phyloP scores from a whole-genome alignment of 225 moss, liverwort and hornwort species.

The Bryum argenteum region DNA sequence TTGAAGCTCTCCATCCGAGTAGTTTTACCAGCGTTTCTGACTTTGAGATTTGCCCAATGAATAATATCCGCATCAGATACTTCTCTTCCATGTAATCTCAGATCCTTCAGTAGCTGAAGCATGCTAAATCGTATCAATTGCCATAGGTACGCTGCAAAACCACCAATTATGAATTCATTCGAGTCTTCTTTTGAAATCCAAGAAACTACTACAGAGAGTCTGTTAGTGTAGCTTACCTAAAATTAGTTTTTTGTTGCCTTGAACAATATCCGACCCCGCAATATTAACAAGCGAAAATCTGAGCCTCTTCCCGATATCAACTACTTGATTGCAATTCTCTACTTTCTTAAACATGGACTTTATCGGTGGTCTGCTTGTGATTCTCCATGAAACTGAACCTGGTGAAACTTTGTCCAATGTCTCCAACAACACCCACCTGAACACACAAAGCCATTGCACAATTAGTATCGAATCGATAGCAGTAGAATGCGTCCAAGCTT shows the following conservation, averaged over 20 bases:
- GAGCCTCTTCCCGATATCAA: slow-evolving; percentile 79
- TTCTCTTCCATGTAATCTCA: slow-evolving; percentile 84
- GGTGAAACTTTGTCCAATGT: slow-evolving; percentile 84
- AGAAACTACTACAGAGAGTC: no score
- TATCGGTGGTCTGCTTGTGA: slow-evolving; percentile 84
- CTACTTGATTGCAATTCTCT: slow-evolving; percentile 98
- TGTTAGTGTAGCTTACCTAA: slow-evolving; percentile 56
- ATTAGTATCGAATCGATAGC: no score
- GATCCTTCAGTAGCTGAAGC: slow-evolving; percentile 78
- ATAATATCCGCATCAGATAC: slow-evolving; percentile 88
- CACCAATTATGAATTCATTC: slow-evolving; percentile 19
- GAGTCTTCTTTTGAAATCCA: no score
- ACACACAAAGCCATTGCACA: slow-evolving; percentile 9
- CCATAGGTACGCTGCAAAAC: slow-evolving; percentile 87
- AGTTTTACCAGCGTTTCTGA: slow-evolving; percentile 84
- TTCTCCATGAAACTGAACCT: slow-evolving; percentile 86
- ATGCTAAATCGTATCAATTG: slow-evolving; percentile 90
- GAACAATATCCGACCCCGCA: slow-evolving; percentile 89
- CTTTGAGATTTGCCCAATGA: slow-evolving; percentile 95
- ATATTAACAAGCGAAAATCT: slow-evolving; percentile 97
- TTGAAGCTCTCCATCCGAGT: slow-evolving; percentile 85
- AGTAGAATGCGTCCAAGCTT: slow-evolving; percentile 1
- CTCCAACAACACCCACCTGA: slow-evolving; percentile 91
- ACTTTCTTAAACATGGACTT: slow-evolving; percentile 96
- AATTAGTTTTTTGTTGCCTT: slow-evolving; percentile 96